Percentiles rank a stretch among this genome's conserved stretches.
These are phyloP conservation scores for Talaromyces ruber DNA, from an alignment of 495 filamentous ascomycete genomes.

Conservation along the genomic window DNA sequence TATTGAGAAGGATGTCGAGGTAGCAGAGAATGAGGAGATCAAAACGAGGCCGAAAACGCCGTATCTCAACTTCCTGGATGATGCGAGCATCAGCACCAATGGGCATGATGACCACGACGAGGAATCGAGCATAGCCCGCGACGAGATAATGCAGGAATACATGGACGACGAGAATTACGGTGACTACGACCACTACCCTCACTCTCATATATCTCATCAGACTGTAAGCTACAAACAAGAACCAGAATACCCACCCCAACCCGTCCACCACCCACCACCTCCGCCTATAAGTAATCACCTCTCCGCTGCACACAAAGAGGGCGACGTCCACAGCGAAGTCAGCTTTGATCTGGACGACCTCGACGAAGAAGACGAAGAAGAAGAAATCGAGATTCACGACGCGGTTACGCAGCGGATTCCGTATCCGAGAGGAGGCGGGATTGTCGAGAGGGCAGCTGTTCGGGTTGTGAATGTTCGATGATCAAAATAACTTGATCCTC, in stretches of 20 bases:
- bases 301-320: not conserved
- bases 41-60: not conserved
- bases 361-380: not conserved
- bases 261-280: not conserved
- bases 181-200: not conserved
- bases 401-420: not conserved
- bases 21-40: no score
- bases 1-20: not conserved
- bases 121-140: not conserved
- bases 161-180: not conserved
- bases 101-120: not conserved
- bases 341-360: not conserved
- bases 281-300: not conserved
- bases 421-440: not conserved
- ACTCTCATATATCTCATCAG: no score
- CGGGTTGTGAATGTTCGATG: slow-evolving; percentile 3
- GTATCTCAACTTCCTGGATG: not conserved
- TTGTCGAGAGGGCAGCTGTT: slow-evolving; percentile 4
- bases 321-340: not conserved
- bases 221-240: not conserved
- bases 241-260: not conserved
- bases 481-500: no score
- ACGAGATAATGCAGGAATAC: slow-evolving; percentile 4
- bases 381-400: slow-evolving; percentile 5
- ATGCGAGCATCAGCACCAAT: not conserved